These are phyloP conservation scores for Neurospora sp. DNA, from an alignment of 495 filamentous ascomycete species.

Conservation along the genomic window DNA sequence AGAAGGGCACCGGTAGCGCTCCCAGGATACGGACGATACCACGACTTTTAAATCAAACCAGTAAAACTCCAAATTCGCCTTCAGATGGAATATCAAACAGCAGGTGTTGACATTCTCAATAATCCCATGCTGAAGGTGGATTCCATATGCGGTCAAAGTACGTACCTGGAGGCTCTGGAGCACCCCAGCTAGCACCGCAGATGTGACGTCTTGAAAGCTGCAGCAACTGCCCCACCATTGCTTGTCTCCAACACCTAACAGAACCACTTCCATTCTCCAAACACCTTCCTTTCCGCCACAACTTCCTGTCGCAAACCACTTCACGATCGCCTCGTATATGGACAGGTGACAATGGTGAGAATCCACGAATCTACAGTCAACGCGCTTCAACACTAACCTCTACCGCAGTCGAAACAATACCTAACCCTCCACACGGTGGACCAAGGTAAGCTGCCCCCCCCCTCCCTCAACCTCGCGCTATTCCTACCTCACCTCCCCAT, in stretches of 20 bases:
- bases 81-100: too few relatives aligned
- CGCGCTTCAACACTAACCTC: neutral
- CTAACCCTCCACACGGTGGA: constrained; percentile 83
- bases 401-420: constrained; percentile 87
- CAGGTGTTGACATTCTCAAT: neutral
- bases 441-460: constrained; percentile 47
- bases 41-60: neutral
- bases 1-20: neutral
- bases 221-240: neutral
- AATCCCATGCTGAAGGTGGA: neutral
- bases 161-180: neutral
- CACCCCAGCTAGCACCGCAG: neutral
- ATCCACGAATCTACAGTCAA: neutral
- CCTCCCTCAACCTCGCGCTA: neutral
- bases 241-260: neutral
- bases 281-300: neutral
- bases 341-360: constrained; percentile 35
- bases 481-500: too few relatives aligned
- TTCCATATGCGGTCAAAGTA: neutral
- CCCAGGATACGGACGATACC: neutral
- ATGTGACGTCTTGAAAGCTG: neutral
- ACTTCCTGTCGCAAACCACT: neutral
- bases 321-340: constrained; percentile 6
- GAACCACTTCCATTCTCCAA: neutral
- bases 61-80: neutral